phyloP scores from a whole-genome alignment of 2,329 filamentous ascomycete genomes.

The Byssochlamys sp. region DNA sequence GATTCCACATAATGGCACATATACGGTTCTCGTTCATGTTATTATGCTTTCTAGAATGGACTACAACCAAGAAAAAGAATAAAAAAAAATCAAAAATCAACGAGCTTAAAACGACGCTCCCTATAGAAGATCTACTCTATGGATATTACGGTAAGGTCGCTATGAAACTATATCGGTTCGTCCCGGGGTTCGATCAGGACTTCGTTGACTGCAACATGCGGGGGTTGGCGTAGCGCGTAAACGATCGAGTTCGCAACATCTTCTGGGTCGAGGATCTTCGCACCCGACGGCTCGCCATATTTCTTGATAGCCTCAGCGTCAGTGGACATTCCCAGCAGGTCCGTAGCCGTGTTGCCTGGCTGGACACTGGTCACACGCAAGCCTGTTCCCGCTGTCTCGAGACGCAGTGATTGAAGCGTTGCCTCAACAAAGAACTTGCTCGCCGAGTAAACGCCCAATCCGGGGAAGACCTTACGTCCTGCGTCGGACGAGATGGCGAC shows the following conservation, averaged over 20 bases:
- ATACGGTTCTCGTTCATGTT: background rate
- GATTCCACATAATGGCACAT: no score
- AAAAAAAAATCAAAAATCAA: background rate
- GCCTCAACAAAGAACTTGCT: slow-evolving; percentile 81
- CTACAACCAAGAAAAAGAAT: background rate
- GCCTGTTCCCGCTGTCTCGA: slow-evolving; percentile 66
- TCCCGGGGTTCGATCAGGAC: slow-evolving; percentile 68
- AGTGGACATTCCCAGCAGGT: slow-evolving; percentile 63
- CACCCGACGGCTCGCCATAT: slow-evolving; percentile 64
- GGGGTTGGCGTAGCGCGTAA: slow-evolving; percentile 63
- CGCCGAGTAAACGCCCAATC: slow-evolving; percentile 70
- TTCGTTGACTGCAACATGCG: slow-evolving; percentile 71
- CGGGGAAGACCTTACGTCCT: slow-evolving; percentile 71
- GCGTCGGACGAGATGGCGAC: slow-evolving; percentile 76
- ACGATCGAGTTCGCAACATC: slow-evolving; percentile 66
- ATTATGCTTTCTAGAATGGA: background rate
- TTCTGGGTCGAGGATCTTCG: slow-evolving; percentile 62
- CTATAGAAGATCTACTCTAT: background rate
- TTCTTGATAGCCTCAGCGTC: slow-evolving; percentile 69
- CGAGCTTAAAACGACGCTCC: background rate
- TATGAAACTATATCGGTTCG: slow-evolving; percentile 52
- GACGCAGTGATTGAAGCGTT: slow-evolving; percentile 61
- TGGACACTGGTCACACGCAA: slow-evolving; percentile 65
- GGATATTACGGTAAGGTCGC: background rate
- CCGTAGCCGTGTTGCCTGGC: slow-evolving; percentile 67